Evolutionary conservation across 2,329 filamentous ascomycete genomes (phyloP).

Genomic region (Aspergillus cejpii): DNA sequence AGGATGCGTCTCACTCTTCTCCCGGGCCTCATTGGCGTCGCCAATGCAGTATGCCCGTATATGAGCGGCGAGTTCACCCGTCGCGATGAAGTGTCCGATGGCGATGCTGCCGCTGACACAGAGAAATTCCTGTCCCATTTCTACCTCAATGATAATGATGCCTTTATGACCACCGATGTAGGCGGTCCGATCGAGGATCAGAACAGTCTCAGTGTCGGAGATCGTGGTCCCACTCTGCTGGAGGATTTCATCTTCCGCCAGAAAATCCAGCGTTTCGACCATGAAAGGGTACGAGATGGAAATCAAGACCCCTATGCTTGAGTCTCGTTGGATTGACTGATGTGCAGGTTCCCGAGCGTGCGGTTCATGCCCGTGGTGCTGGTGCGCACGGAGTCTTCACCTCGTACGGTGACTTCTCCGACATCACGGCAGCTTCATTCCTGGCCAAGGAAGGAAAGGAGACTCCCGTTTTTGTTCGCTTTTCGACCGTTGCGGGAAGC

Average conservation of each 20-base stretch:
- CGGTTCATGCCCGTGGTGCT: slow-evolving; percentile 63
- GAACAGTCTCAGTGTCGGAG: slow-evolving; percentile 59
- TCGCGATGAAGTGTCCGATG: slow-evolving; percentile 17
- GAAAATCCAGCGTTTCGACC: slow-evolving; percentile 65
- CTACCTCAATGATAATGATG: slow-evolving; percentile 48
- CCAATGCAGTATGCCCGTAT: slow-evolving; percentile 38
- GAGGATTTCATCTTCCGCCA: slow-evolving; percentile 69
- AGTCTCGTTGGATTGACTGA: neutral
- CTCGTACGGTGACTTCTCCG: slow-evolving; percentile 59
- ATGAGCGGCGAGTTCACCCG: slow-evolving; percentile 32
- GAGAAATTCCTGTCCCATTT: slow-evolving; percentile 42
- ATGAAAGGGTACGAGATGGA: slow-evolving; percentile 53
- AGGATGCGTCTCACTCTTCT: slow-evolving; percentile 26
- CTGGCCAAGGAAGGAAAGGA: slow-evolving; percentile 52
- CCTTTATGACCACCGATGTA: slow-evolving; percentile 58
- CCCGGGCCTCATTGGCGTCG: slow-evolving; percentile 29
- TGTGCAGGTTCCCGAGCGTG: slow-evolving; percentile 53
- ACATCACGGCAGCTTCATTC: slow-evolving; percentile 63
- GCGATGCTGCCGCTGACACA: slow-evolving; percentile 25
- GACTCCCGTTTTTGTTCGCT: slow-evolving; percentile 61
- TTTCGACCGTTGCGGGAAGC: slow-evolving; percentile 66
- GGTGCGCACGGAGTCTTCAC: slow-evolving; percentile 64
- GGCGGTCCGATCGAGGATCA: slow-evolving; percentile 64
- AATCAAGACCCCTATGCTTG: neutral
- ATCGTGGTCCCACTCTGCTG: slow-evolving; percentile 59